Percentiles rank a stretch among this genome's conserved stretches.
phyloP scores from a whole-genome alignment of 495 filamentous ascomycete species.

The Hypoxylon lienhwacheense region DNA sequence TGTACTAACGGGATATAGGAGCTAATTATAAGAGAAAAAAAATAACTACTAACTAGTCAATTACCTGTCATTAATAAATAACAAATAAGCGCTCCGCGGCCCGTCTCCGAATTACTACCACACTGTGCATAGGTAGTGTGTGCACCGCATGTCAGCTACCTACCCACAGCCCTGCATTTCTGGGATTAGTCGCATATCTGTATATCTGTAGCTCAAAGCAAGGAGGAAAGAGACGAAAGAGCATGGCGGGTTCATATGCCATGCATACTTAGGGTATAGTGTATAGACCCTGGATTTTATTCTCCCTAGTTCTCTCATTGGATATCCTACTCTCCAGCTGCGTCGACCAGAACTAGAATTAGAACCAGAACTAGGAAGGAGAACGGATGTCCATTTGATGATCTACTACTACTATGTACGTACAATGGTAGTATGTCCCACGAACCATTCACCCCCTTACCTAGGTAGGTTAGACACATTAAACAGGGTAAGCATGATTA shows the following conservation, averaged over 20 bases:
- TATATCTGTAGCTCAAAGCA: too few species aligned
- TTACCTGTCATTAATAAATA: too few species aligned
- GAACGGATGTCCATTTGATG: too few species aligned
- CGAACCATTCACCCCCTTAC: constrained; percentile 3
- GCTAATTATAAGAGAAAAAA: too few species aligned
- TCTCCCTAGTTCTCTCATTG: constrained; percentile 16
- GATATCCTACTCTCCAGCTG: constrained; percentile 21
- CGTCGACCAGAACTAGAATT: constrained; percentile 9
- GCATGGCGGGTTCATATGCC: constrained; percentile 30
- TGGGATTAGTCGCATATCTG: constrained; percentile 17
- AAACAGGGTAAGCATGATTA: background rate
- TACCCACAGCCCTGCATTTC: constrained; percentile 23
- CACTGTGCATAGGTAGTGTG: constrained; percentile 6
- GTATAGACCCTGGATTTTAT: constrained; percentile 20
- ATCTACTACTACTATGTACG: too few species aligned
- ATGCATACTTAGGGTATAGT: constrained; percentile 30
- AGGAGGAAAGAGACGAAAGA: constrained; percentile 14
- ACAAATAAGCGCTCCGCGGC: constrained; percentile 14
- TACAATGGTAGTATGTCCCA: constrained; percentile 13
- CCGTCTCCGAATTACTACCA: constrained; percentile 15
- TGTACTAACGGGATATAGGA: too few species aligned
- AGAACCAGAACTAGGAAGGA: too few species aligned
- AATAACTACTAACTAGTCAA: too few species aligned
- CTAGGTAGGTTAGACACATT: background rate
- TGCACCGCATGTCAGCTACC: constrained; percentile 26